Evolutionary conservation across 106 monocot genomes (phyloP), one percentile per base, ranked within the genome.

Genomic region (Allium fistulosum): DNA sequence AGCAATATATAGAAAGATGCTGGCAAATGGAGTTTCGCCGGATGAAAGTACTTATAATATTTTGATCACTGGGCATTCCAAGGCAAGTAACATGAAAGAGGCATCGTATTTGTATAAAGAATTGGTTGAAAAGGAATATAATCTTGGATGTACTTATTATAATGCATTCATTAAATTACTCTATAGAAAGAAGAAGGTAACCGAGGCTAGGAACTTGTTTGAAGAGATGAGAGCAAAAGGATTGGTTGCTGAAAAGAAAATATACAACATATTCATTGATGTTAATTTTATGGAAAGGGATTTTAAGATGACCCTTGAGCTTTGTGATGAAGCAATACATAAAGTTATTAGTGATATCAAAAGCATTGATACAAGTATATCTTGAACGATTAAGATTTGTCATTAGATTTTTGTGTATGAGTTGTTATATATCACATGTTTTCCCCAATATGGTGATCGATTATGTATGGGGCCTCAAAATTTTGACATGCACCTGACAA

Each of bases 11-110:
- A 87, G 72, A 53, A 68, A 73, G 18, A 99, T 99, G 99, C 46
- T 63, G 46, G 73, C 82, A 15, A 69, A 15, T 13, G 85, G 85
- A 4, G 74, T 90, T 48, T 12, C 69, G 61, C 93, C 99, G 8
- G 81, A 99, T 80, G 93, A 90, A 73, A 92, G 73, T 59, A 99
- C 92, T 0, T 99, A 99, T 59, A 92, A 99, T 58, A 99, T 93
- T 50, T 69, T 99, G 73, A 76, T 99, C 75, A 85, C 65, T 51
- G 99, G 99, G 14, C 99, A 99, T 83, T 93, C 76, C 26, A 99
- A 87, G 68, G 79, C 77, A 27, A 92, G 99, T 69, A 99, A 99
- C 67, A 83, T 90, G 77, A 99, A 93, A 75, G 99, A 99, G 71
- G 90, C 93, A 13, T 79, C 79, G 46, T 90, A 84, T 87, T 77